A percentile compares a stretch with the other conserved stretches of the same genome.
Conservation (phyloP, 2,329 filamentous ascomycete species). For the Trichoderma lentiforme region DNA sequence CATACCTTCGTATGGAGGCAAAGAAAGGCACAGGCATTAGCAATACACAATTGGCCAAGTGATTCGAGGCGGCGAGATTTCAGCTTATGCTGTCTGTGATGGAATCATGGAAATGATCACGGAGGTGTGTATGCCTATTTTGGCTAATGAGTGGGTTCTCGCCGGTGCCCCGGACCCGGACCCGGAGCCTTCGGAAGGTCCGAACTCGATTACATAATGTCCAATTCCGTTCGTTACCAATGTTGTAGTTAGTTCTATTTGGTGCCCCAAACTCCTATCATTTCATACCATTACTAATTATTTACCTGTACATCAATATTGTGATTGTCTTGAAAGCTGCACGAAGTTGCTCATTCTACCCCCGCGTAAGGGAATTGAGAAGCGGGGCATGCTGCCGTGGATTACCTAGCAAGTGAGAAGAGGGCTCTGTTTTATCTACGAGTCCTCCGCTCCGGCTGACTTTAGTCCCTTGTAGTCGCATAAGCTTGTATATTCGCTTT, state of each 20-base stretch:
- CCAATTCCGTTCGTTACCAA: not conserved
- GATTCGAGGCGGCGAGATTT: not conserved
- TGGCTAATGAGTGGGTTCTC: not conserved
- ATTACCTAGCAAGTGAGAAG: not conserved
- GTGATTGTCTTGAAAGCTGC: not conserved
- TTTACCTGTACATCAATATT: not conserved
- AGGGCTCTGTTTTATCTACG: not conserved
- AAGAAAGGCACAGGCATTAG: not conserved
- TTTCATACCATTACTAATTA: not conserved
- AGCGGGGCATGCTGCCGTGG: not conserved
- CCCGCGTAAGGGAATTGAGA: not conserved
- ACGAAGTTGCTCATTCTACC: not conserved
- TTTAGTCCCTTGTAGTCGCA: not conserved
- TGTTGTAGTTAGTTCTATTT: not conserved
- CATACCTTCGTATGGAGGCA: not conserved
- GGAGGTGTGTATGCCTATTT: not conserved
- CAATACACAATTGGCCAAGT: not conserved
- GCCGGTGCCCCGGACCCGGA: not conserved
- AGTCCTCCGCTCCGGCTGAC: conserved; percentile 7
- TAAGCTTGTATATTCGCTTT: not conserved
- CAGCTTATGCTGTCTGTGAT: not conserved
- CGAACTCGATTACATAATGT: not conserved
- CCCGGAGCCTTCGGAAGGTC: conserved; percentile 8
- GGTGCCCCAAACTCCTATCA: not conserved
- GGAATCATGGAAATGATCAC: not conserved